Conservation (phyloP, 2,329 filamentous ascomycete species). For the Phialophora expanda region DNA sequence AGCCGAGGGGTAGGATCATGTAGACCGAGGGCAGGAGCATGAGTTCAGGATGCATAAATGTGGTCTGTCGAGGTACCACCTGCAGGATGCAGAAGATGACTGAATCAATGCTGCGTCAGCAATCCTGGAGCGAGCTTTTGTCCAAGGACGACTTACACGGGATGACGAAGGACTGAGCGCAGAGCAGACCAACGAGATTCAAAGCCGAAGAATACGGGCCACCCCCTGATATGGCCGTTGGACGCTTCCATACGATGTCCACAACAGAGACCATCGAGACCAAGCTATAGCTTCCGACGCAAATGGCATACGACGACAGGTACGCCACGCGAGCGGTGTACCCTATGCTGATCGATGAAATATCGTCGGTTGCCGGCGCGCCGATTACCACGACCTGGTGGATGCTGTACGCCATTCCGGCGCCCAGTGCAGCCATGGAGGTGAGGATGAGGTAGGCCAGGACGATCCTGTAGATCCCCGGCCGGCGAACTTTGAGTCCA, state of each 20-base stretch:
- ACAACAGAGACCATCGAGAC: constrained; percentile 30
- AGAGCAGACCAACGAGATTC: constrained; percentile 33
- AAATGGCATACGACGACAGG: constrained; percentile 23
- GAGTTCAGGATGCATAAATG: constrained; percentile 21
- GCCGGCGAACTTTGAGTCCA: constrained; percentile 22
- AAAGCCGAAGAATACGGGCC: constrained; percentile 32
- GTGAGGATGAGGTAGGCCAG: constrained; percentile 24
- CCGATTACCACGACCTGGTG: constrained; percentile 21
- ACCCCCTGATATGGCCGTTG: constrained; percentile 22
- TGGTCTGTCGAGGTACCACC: constrained; percentile 16
- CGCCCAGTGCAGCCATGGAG: constrained; percentile 20
- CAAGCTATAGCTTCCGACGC: constrained; percentile 32
- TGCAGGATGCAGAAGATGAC: constrained; percentile 36
- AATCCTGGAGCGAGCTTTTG: neutral
- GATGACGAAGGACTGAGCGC: constrained; percentile 32
- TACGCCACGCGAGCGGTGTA: constrained; percentile 21
- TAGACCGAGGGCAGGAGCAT: constrained; percentile 34
- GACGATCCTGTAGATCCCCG: constrained; percentile 23
- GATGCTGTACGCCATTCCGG: constrained; percentile 26
- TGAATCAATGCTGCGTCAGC: constrained; percentile 11
- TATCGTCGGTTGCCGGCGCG: neutral
- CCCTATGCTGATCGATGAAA: neutral
- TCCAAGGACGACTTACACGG: constrained; percentile 28
- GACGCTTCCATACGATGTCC: constrained; percentile 32
- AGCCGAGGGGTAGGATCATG: constrained; percentile 31